A percentile compares a stretch with the other conserved stretches of the same genome.
Evolutionary conservation across 371 early-diverging fungal genomes (phyloP).

Genomic region (Paraphysoderma sedebokerense): DNA sequence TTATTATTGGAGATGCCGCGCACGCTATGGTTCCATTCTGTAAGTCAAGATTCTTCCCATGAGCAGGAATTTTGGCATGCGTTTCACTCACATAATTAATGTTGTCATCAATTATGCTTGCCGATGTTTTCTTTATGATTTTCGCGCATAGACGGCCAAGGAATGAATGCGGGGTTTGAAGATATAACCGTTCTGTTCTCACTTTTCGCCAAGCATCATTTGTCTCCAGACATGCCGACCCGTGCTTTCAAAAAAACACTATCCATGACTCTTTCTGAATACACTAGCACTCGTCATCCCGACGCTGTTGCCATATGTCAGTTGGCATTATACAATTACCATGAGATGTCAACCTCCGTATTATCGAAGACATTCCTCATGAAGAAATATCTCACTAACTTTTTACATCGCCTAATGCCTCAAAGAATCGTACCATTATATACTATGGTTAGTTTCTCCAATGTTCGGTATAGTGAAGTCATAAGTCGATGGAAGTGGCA

Average conservation of each 20-base stretch:
- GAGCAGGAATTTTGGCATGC: no score
- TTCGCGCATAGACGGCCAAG: constrained; percentile 57
- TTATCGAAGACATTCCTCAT: constrained; percentile 44
- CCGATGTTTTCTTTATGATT: no score
- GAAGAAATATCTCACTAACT: constrained; percentile 58
- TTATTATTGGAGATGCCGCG: constrained; percentile 90
- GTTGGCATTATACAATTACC: constrained; percentile 82
- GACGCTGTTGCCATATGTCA: constrained; percentile 89
- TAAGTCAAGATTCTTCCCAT: no score
- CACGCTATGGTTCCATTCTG: constrained; percentile 97
- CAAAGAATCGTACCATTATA: constrained; percentile 67
- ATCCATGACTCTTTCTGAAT: constrained; percentile 40
- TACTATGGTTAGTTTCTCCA: constrained; percentile 88
- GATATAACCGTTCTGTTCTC: constrained; percentile 64
- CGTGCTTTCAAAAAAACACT: constrained; percentile 10
- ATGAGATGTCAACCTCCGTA: constrained; percentile 84
- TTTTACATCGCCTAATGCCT: constrained; percentile 56
- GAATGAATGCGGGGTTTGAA: constrained; percentile 97
- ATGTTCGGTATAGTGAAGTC: constrained; percentile 66
- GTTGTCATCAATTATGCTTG: no score
- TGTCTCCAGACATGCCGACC: neutral
- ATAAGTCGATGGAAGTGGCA: constrained; percentile 37
- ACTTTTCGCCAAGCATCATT: constrained; percentile 32
- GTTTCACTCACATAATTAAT: no score
- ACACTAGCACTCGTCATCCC: constrained; percentile 44